These are phyloP conservation scores for Bocquillonia castaneifolia DNA, from an alignment of 441 rosid species.

Conservation along the genomic window DNA sequence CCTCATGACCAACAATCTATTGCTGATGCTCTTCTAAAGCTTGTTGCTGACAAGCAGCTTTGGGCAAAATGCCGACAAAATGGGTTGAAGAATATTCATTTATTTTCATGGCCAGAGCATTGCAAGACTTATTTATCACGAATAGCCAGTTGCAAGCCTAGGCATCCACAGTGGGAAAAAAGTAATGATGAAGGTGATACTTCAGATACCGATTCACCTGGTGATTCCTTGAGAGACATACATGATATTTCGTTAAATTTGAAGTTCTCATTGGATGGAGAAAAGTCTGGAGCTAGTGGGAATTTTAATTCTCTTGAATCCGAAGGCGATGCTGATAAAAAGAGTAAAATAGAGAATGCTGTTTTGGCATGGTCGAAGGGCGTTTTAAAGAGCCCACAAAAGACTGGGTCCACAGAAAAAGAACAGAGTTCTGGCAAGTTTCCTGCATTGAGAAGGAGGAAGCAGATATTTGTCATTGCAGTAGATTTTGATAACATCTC, in stretches of 20 bases:
- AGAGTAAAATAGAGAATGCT: slow-evolving; percentile 45
- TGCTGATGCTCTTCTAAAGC: slow-evolving; percentile 80
- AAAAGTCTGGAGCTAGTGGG: slow-evolving; percentile 45
- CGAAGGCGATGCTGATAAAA: slow-evolving; percentile 46
- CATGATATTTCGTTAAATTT: slow-evolving; percentile 73
- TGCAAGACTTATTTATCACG: slow-evolving; percentile 73
- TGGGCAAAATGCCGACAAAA: slow-evolving; percentile 86
- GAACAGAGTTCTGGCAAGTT: slow-evolving; percentile 39
- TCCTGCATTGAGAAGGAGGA: slow-evolving; percentile 62
- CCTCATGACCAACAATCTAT: slow-evolving; percentile 86
- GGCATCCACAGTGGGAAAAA: slow-evolving; percentile 85
- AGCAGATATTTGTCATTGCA: slow-evolving; percentile 63
- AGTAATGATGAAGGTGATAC: slow-evolving; percentile 36
- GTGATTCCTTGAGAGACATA: slow-evolving; percentile 76
- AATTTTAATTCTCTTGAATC: slow-evolving; percentile 40
- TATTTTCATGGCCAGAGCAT: slow-evolving; percentile 90
- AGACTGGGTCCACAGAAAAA: slow-evolving; percentile 40
- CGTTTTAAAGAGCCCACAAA: slow-evolving; percentile 32
- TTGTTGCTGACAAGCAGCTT: slow-evolving; percentile 76
- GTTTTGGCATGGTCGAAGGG: slow-evolving; percentile 54
- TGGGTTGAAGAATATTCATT: slow-evolving; percentile 77
- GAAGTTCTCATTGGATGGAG: slow-evolving; percentile 72
- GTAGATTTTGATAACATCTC: slow-evolving; percentile 50
- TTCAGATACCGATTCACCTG: slow-evolving; percentile 62
- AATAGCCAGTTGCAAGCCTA: slow-evolving; percentile 68